Base-by-base conservation (phyloP, 106 monocot species). In the Dioscorea alata region DNA sequence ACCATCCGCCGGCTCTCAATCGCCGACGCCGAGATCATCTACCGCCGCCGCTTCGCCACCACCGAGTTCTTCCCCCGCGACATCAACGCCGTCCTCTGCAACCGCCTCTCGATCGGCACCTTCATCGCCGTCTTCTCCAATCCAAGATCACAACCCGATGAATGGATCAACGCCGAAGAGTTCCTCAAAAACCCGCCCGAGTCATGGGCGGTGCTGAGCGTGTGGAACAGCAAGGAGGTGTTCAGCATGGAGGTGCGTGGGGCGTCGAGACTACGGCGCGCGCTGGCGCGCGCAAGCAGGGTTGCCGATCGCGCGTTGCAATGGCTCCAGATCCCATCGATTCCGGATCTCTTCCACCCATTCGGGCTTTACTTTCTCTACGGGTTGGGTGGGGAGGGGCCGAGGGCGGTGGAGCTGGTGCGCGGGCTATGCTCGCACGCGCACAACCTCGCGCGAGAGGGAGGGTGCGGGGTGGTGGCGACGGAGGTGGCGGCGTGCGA, bases 261-360 rank as follows among this genome's bases (percentile, higher is more conserved):
- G 21, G 88, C 71, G 19, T 71, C 83, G 22, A 52, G 71, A 57
- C 12, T 79, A 49, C 42, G 64, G 22, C 57, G 70, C 13, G 75
- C 72, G 10, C 24, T 89, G 22, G 91, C 95, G 6, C 62, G 68
- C 70, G 72, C 76, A 18, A 88, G 68, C 63, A 78, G 95, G 56
- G 49, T 70, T 22, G 60, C 85, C 48, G 95, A 96, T 75, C 74
- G 84, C 23, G 80, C 77, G 4, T 49, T 84, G 17, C 88, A 91
- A 4, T 91, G 85, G 81, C 73, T 96, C 10, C 51, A 68, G 59
- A 65, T 96, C 48, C 95, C 91, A 3, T 91, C 95, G 14, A 68
- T 96, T n/a, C 96, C 96, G 20, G 67, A 97, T 59, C 49, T 97
- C 3, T 97, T 92, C 86, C 67, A 74, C 19, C 96, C 96, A n/a